phyloP scores from a whole-genome alignment of 2,329 filamentous ascomycete species.

The Fusarium oxysporum region DNA sequence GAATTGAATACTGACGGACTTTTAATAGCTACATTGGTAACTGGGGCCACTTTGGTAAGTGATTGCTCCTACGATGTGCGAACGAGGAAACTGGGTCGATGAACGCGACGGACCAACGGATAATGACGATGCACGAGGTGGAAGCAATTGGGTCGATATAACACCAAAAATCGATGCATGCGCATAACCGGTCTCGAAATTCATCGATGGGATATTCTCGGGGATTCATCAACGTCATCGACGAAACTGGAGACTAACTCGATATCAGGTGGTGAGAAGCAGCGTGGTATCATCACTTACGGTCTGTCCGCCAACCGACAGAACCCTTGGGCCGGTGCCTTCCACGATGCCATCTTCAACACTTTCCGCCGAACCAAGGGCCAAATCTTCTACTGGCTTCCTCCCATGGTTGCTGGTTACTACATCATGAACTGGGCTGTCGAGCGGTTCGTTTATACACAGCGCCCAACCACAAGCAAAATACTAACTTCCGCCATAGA shows the following conservation, averaged over 20 bases:
- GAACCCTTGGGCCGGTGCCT: conserved; percentile 82
- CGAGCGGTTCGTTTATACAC: conserved; percentile 74
- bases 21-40: conserved; percentile 73
- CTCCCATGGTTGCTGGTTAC: conserved; percentile 83
- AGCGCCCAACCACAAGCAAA: too few relatives aligned
- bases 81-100: conserved; percentile 34
- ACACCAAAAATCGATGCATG: background rate
- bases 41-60: conserved; percentile 83
- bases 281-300: conserved; percentile 77
- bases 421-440: conserved; percentile 89
- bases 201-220: background rate
- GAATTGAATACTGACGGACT: conserved; percentile 41
- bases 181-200: background rate
- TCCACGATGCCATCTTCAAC: conserved; percentile 93
- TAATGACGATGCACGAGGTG: conserved; percentile 20
- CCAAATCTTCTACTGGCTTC: conserved; percentile 90
- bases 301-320: conserved; percentile 88
- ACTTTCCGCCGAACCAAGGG: conserved; percentile 85
- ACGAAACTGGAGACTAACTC: conserved; percentile 38
- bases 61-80: conserved; percentile 29
- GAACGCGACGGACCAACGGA: conserved; percentile 41
- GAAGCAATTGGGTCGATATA: conserved; percentile 33
- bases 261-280: conserved; percentile 65
- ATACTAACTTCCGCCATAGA: conserved; percentile 56
- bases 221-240: background rate